phyloP scores from a whole-genome alignment of 306 rosid species.

The Abrus pulchellus region DNA sequence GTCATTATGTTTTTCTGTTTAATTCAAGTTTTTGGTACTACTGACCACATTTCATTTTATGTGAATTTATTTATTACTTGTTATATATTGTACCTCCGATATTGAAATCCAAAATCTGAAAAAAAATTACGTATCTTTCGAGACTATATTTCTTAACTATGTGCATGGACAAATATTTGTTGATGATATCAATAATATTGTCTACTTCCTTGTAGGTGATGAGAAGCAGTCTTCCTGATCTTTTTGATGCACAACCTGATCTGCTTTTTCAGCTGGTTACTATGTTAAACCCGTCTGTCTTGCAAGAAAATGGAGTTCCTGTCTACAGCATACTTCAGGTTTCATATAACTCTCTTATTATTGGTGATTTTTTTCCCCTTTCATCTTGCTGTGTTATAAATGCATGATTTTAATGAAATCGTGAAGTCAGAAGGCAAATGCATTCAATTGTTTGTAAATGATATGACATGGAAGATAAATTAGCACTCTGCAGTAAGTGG shows the following conservation, averaged over 20 bases:
- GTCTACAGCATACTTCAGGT: constrained; percentile 93
- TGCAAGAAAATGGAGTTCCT: constrained; percentile 89
- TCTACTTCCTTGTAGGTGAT: constrained; percentile 75
- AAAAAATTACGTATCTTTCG: no score
- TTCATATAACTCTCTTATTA: constrained; percentile 42
- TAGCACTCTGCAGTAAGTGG: constrained; percentile 30
- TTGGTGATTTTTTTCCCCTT: constrained; percentile 15
- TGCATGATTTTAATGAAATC: constrained; percentile 33
- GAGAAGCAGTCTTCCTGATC: constrained; percentile 97
- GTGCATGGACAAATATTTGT: constrained; percentile 29
- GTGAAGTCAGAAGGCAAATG: constrained; percentile 15
- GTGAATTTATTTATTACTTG: constrained; percentile 13
- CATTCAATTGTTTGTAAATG: constrained; percentile 21
- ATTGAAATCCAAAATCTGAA: constrained; percentile 11
- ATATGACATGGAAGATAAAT: constrained; percentile 17
- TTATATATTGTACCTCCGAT: constrained; percentile 24
- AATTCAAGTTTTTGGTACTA: constrained; percentile 29
- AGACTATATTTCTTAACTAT: constrained; percentile 2
- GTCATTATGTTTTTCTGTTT: neutral
- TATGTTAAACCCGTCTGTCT: constrained; percentile 96
- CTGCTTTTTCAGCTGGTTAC: constrained; percentile 98
- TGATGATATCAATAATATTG: constrained; percentile 26
- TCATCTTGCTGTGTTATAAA: neutral
- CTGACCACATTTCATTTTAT: constrained; percentile 37
- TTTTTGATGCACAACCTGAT: constrained; percentile 97